Percentiles rank a stretch among this genome's conserved stretches.
Conservation (phyloP, 306 rosid species). For the Inga laurina region DNA sequence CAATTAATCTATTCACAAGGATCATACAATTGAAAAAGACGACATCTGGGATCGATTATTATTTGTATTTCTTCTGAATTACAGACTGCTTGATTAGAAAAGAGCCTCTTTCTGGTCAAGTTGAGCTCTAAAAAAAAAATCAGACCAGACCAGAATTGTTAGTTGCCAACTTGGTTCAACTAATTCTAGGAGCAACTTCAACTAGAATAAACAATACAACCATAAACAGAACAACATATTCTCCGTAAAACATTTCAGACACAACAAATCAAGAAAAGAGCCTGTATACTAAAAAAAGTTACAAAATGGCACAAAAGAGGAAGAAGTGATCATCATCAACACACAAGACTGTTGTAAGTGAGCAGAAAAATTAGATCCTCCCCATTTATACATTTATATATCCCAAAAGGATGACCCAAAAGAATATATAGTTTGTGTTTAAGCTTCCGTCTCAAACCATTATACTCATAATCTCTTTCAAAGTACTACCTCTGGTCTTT, state of each 20-base stretch:
- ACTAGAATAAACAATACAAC: neutral
- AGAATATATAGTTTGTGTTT: neutral
- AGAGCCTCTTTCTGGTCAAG: neutral
- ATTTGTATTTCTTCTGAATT: neutral
- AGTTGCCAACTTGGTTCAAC: neutral
- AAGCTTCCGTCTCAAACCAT: neutral
- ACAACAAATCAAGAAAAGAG: neutral
- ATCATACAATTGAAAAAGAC: neutral
- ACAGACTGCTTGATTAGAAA: neutral
- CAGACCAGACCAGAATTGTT: neutral
- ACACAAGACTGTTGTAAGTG: neutral
- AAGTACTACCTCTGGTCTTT: neutral
- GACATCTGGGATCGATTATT: neutral
- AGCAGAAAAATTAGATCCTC: neutral
- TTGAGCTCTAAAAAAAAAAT: neutral
- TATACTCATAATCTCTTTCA: neutral
- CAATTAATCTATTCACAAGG: neutral
- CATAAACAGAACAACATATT: neutral
- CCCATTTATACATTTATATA: neutral
- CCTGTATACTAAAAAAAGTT: neutral
- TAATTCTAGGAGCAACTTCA: neutral
- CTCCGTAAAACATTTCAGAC: constrained; percentile 27
- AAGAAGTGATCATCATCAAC: neutral
- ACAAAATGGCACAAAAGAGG: neutral
- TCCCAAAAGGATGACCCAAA: neutral